Evolutionary conservation across 495 filamentous ascomycete genomes (phyloP).

Genomic region (Talaromyces proteolyticus): DNA sequence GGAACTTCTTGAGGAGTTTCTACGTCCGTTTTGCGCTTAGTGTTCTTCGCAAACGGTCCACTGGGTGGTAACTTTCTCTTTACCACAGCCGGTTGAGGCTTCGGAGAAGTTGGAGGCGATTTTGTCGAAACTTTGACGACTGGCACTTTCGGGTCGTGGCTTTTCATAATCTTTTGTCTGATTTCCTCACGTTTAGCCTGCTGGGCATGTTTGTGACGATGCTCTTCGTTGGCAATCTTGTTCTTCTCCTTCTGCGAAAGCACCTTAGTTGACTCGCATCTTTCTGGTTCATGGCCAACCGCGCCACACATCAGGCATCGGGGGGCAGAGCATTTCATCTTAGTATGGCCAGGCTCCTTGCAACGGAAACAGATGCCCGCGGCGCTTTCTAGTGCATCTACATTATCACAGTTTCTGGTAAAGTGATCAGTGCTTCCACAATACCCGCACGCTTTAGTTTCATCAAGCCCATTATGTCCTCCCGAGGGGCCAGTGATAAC

Average conservation of each 20-base stretch:
- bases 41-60: conserved; percentile 11
- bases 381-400: conserved; percentile 27
- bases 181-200: conserved; percentile 30
- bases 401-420: conserved; percentile 43
- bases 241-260: conserved; percentile 30
- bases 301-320: conserved; percentile 43
- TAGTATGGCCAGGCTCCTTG: conserved; percentile 30
- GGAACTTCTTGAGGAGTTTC: conserved; percentile 17
- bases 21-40: conserved; percentile 20
- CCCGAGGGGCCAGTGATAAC: conserved; percentile 34
- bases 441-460: conserved; percentile 30
- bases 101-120: conserved; percentile 20
- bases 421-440: conserved; percentile 46
- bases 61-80: conserved; percentile 1
- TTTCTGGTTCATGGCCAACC: conserved; percentile 30
- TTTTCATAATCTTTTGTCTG: conserved; percentile 35
- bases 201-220: conserved; percentile 19
- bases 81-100: conserved; percentile 9
- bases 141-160: conserved; percentile 43
- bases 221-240: conserved; percentile 27
- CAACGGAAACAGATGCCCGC: conserved; percentile 41
- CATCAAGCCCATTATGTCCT: conserved; percentile 38
- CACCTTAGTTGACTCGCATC: conserved; percentile 24
- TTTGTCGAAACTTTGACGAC: conserved; percentile 27
- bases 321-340: conserved; percentile 27